Conservation (phyloP, 2,329 filamentous ascomycete species). For the Hirsutella thompsonii region DNA sequence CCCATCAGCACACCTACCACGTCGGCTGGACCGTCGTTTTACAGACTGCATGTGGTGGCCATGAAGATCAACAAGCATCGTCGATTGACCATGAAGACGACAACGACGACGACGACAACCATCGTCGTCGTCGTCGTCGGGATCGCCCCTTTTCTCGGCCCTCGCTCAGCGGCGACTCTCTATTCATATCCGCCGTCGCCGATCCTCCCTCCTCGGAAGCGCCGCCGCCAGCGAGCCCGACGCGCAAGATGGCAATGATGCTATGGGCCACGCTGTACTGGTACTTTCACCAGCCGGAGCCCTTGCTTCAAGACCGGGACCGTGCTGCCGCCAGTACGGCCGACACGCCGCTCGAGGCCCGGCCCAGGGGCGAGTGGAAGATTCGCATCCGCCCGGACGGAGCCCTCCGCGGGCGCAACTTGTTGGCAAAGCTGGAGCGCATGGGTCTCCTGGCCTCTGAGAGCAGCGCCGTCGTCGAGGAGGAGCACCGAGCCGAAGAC, state of each 20-base stretch:
- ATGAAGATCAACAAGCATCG: constrained; percentile 7
- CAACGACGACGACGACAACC: constrained; percentile 12
- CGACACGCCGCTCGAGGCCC: constrained; percentile 57
- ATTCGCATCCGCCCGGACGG: constrained; percentile 77
- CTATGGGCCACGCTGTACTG: constrained; percentile 89
- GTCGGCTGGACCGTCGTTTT: constrained; percentile 85
- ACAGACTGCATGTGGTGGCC: constrained; percentile 45
- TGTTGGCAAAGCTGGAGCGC: constrained; percentile 81
- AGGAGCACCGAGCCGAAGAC: constrained; percentile 26
- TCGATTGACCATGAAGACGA: constrained; percentile 4
- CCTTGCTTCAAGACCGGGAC: constrained; percentile 34
- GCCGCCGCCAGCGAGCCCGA: constrained; percentile 72
- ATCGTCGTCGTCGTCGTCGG: constrained; percentile 11
- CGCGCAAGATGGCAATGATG: constrained; percentile 90
- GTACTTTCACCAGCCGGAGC: constrained; percentile 88
- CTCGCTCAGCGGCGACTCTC: constrained; percentile 63
- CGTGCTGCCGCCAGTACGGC: constrained; percentile 46
- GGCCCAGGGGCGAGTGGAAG: constrained; percentile 74
- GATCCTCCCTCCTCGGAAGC: constrained; percentile 70
- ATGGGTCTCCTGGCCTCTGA: constrained; percentile 76
- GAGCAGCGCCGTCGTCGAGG: constrained; percentile 53
- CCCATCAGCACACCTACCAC: constrained; percentile 59
- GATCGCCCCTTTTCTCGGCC: constrained; percentile 47
- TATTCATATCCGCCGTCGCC: constrained; percentile 88
- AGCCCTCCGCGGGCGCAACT: constrained; percentile 70